Base-by-base conservation (phyloP, 2,329 filamentous ascomycete genomes). In the Fusarium sororula region DNA sequence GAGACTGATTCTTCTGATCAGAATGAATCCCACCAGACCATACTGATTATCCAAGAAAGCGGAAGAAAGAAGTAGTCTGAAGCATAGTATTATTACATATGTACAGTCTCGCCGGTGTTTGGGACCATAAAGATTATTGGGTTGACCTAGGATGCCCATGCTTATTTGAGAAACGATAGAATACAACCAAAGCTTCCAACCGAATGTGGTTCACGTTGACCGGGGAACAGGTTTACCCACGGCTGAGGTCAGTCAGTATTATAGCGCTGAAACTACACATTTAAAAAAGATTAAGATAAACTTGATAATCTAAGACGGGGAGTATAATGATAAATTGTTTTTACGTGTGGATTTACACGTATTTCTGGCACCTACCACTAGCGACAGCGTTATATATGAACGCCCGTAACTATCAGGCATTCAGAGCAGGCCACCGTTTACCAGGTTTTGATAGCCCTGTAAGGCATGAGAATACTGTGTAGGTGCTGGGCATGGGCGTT, bases 321-420 rank as follows among this genome's bases (percentile, higher is more conserved):
- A 35, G 24, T 51, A 20, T 14, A 24, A 35, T 35, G 30, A 35
- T 35, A 56, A 59, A 26, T 26, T 38, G 18, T 26, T 38, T 42
- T 26, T 30, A 51, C 30, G 12, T 24, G 22, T 51, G 22, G 30
- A 24, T n/a, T 51, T 24, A 18, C 30, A 51, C 14, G 30, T 51
- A 32, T 51, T 35, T 51, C 17, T 24, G 30, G 17, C 6, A 35
- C 15, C 22, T 51, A 24, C 28, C 24, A 24, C 30, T 18, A 24
- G 48, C 22, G 30, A 35, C 17, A 51, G 28, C 28, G 24, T 28
- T 69, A 63, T 41, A 28, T 66, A 45, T 45, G 30, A 45, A 57
- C 35, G 74, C 41, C 66, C 63, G 67, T 68, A 53, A 44, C 50
- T 41, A 30, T 41, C 67, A 63, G 50, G 58, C 51, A 50, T n/a